phyloP scores from a whole-genome alignment of 768 basidiomycete genomes.

The Artomyces pyxidatus region DNA sequence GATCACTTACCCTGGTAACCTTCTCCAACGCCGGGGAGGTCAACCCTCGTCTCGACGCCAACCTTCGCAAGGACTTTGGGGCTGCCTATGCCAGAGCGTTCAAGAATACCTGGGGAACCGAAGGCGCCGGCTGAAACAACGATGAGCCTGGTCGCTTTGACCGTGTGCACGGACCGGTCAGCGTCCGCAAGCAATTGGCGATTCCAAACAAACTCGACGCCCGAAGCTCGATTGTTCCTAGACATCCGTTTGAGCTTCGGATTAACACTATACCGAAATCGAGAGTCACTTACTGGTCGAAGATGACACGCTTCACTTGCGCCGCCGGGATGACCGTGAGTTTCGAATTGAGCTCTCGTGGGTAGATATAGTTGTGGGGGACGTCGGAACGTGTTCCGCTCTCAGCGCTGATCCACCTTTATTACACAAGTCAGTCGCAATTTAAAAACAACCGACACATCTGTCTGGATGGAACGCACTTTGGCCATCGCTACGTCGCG shows the following conservation, averaged over 20 bases:
- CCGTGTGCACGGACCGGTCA: constrained; percentile 7
- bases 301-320: constrained; percentile 26
- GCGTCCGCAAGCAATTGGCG: constrained; percentile 16
- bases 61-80: constrained; percentile 18
- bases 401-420: not conserved
- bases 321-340: constrained; percentile 25
- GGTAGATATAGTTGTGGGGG: not conserved
- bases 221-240: constrained; percentile 13
- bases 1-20: constrained; percentile 28
- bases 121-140: constrained; percentile 31
- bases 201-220: constrained; percentile 29
- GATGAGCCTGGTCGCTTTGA: constrained; percentile 26
- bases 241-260: no score
- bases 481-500: constrained; percentile 21
- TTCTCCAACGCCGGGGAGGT: constrained; percentile 33
- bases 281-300: constrained; percentile 15
- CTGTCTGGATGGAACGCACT: constrained; percentile 16
- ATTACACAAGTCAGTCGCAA: not conserved
- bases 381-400: not conserved
- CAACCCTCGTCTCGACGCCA: constrained; percentile 24
- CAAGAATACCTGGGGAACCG: constrained; percentile 29
- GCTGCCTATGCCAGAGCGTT: constrained; percentile 34
- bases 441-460: not conserved
- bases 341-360: constrained; percentile 22
- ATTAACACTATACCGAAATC: not conserved